Conservation (phyloP, 108 stramenopile species). For the Nannochloropsis oceanica region DNA sequence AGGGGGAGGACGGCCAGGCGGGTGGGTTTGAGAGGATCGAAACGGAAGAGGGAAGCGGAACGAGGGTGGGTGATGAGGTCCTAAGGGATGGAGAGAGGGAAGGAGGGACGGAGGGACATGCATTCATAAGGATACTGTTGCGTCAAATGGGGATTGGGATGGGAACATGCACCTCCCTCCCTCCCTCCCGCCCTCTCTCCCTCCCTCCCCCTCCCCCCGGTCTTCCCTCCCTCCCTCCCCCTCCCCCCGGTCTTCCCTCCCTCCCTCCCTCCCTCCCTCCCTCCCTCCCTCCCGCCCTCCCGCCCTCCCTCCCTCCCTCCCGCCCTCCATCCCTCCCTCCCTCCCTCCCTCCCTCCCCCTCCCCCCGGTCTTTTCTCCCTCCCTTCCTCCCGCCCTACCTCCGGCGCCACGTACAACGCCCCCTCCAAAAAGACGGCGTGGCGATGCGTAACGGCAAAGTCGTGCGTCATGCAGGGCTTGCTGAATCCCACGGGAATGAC, state of each 20-base stretch:
- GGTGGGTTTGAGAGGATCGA: constrained; percentile 49
- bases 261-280: constrained; percentile 54
- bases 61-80: constrained; percentile 40
- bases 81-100: not conserved
- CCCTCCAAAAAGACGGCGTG: not conserved
- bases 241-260: not conserved
- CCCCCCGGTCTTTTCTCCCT: not conserved
- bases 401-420: not conserved
- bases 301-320: constrained; percentile 57
- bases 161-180: not conserved
- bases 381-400: not conserved
- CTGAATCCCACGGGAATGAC: not conserved
- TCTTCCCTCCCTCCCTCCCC: not conserved
- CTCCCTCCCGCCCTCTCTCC: constrained; percentile 48
- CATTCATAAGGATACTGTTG: not conserved
- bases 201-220: constrained; percentile 54
- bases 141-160: not conserved
- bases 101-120: not conserved
- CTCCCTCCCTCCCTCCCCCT: not conserved
- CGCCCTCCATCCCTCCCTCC: not conserved
- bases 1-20: constrained; percentile 4
- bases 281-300: constrained; percentile 89
- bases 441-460: not conserved
- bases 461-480: not conserved
- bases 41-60: constrained; percentile 85